phyloP scores from a whole-genome alignment of 1,139 yeast species.

The Geotrichum histeridarum region DNA sequence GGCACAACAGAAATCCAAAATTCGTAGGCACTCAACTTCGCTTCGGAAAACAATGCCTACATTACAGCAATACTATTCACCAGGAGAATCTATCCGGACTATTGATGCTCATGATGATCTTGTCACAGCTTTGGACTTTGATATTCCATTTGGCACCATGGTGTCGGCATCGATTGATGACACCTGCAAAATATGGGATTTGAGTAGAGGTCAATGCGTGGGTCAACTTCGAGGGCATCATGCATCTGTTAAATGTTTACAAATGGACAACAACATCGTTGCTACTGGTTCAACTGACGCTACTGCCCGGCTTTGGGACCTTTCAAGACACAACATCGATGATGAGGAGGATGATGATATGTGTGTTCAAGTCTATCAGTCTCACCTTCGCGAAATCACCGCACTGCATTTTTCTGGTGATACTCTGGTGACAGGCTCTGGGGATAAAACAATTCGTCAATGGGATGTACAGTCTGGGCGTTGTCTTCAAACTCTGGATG shows the following conservation, averaged over 20 bases:
- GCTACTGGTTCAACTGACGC: slow-evolving; percentile 65
- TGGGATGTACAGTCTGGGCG: slow-evolving; percentile 57
- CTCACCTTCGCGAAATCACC: slow-evolving; percentile 61
- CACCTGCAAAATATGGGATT: slow-evolving; percentile 82
- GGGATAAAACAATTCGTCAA: slow-evolving; percentile 54
- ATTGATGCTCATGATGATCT: slow-evolving; percentile 51
- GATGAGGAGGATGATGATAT: slow-evolving; percentile 29
- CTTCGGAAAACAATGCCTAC: slow-evolving; percentile 53
- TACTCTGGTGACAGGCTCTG: slow-evolving; percentile 54
- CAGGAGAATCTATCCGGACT: slow-evolving; percentile 52
- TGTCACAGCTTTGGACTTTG: slow-evolving; percentile 57
- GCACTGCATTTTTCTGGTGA: slow-evolving; percentile 50
- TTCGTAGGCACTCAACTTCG: slow-evolving; percentile 20
- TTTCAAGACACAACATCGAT: slow-evolving; percentile 33
- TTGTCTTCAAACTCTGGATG: slow-evolving; percentile 57
- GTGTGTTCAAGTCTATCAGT: slow-evolving; percentile 48
- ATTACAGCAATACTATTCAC: slow-evolving; percentile 54
- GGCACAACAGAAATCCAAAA: slow-evolving; percentile 17
- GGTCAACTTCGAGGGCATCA: slow-evolving; percentile 36
- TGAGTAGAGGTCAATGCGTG: slow-evolving; percentile 44
- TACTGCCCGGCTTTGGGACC: slow-evolving; percentile 56
- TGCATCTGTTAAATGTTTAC: slow-evolving; percentile 55
- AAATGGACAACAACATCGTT: slow-evolving; percentile 49
- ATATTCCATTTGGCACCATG: slow-evolving; percentile 63
- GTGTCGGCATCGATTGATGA: slow-evolving; percentile 79